These are phyloP conservation scores for Moniliophthora roreri DNA, from an alignment of 1,284 basidiomycete genomes.

Conservation along the genomic window DNA sequence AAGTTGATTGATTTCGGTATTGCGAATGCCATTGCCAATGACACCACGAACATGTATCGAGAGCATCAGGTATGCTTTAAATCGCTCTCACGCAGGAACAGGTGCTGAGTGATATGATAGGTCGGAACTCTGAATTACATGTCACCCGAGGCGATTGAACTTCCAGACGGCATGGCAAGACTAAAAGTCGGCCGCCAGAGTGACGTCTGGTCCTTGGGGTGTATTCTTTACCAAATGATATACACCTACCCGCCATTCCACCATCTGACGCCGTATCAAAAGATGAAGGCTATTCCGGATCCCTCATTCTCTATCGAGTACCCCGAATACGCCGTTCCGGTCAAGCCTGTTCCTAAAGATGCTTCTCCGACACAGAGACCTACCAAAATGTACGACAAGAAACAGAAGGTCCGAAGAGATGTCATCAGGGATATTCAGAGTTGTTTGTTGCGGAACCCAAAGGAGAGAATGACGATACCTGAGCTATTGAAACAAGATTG, in stretches of 20 bases:
- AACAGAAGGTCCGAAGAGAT: slow-evolving; percentile 61
- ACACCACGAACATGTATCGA: slow-evolving; percentile 94
- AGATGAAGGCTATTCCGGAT: slow-evolving; percentile 88
- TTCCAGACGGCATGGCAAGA: slow-evolving; percentile 74
- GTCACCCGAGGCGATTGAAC: slow-evolving; percentile 91
- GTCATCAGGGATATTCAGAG: slow-evolving; percentile 75
- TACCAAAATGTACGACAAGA: slow-evolving; percentile 61
- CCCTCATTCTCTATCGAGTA: slow-evolving; percentile 71
- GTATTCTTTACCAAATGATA: slow-evolving; percentile 98
- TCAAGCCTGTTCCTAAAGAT: slow-evolving; percentile 37
- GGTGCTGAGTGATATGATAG: slow-evolving; percentile 34
- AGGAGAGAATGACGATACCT: slow-evolving; percentile 82
- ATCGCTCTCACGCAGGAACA: background rate
- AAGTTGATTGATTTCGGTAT: slow-evolving; percentile 98
- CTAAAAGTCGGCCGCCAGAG: slow-evolving; percentile 84
- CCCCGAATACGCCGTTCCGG: slow-evolving; percentile 63
- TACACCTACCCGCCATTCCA: slow-evolving; percentile 95
- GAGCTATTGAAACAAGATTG: slow-evolving; percentile 67
- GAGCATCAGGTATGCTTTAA: slow-evolving; percentile 75
- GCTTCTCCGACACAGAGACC: slow-evolving; percentile 30
- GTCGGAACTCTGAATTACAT: slow-evolving; percentile 96
- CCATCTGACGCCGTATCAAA: slow-evolving; percentile 78
- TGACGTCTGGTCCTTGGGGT: slow-evolving; percentile 97
- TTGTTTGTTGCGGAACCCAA: slow-evolving; percentile 73
- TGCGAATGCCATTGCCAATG: slow-evolving; percentile 95